phyloP scores from a whole-genome alignment of 2,329 filamentous ascomycete genomes.

The Exserohilum rostratum region DNA sequence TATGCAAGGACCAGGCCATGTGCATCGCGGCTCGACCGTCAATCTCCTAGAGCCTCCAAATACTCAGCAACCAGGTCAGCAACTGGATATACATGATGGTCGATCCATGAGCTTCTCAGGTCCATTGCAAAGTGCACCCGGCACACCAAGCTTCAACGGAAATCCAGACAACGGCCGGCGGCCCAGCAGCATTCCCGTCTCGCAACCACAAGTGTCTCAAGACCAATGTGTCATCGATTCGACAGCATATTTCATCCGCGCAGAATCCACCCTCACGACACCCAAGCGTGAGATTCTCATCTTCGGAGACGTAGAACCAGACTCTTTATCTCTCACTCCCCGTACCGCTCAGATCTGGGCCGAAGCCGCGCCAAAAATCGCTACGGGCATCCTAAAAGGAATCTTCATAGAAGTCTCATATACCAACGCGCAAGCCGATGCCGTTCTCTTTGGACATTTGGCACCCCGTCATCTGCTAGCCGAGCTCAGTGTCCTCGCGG shows the following conservation, averaged over 20 bases:
- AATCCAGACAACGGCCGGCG: constrained; percentile 25
- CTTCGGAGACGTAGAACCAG: constrained; percentile 95
- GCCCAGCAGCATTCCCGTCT: constrained; percentile 18
- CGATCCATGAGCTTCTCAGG: constrained; percentile 45
- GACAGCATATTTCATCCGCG: constrained; percentile 90
- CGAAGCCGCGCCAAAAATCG: constrained; percentile 86
- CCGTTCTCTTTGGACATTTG: constrained; percentile 85
- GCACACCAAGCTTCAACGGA: constrained; percentile 40
- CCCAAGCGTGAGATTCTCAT: constrained; percentile 75
- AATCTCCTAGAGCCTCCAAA: constrained; percentile 47
- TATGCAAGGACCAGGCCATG: constrained; percentile 64
- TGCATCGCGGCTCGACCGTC: constrained; percentile 53
- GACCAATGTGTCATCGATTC: constrained; percentile 77
- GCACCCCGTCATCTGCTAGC: constrained; percentile 81
- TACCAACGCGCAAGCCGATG: constrained; percentile 77
- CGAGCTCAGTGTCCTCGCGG: constrained; percentile 75
- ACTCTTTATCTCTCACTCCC: constrained; percentile 80
- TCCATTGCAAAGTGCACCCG: constrained; percentile 42
- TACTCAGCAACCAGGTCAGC: constrained; percentile 26
- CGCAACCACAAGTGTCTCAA: constrained; percentile 26
- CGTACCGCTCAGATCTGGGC: constrained; percentile 85
- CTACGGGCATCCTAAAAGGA: constrained; percentile 70
- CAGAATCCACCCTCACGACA: constrained; percentile 55
- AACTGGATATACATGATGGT: constrained; percentile 32
- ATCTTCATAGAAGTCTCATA: constrained; percentile 98